A percentile compares a stretch with the other conserved stretches of the same genome.
phyloP scores from a whole-genome alignment of 2,329 filamentous ascomycete genomes.

The Fusarium chlamydosporum region DNA sequence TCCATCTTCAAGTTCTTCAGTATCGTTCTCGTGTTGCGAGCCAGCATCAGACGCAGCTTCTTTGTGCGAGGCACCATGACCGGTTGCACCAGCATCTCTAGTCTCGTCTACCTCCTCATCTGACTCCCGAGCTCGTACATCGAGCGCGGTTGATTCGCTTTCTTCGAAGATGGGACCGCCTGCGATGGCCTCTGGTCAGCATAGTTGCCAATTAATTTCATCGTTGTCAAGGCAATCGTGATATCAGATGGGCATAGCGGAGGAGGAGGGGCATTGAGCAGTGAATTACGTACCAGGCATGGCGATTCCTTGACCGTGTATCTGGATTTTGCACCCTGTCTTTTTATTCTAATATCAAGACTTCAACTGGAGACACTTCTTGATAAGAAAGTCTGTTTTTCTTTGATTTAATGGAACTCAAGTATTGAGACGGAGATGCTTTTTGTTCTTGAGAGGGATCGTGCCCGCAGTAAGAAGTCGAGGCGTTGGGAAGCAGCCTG shows the following conservation, averaged over 20 bases:
- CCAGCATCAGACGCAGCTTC: constrained; percentile 42
- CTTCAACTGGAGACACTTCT: background rate
- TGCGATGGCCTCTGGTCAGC: constrained; percentile 32
- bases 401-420: background rate
- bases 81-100: constrained; percentile 44
- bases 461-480: constrained; percentile 35
- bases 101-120: constrained; percentile 53
- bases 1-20: constrained; percentile 63
- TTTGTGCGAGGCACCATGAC: constrained; percentile 46
- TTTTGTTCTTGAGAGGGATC: background rate
- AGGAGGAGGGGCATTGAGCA: constrained; percentile 39
- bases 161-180: constrained; percentile 40
- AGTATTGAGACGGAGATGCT: background rate
- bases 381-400: background rate
- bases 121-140: constrained; percentile 51
- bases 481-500: constrained; percentile 6
- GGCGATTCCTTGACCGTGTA: constrained; percentile 21
- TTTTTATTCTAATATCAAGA: background rate
- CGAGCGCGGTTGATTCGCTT: constrained; percentile 44
- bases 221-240: constrained; percentile 8
- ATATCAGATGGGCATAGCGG: constrained; percentile 14
- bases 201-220: constrained; percentile 13
- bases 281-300: constrained; percentile 47
- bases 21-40: constrained; percentile 44
- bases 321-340: background rate